These are phyloP conservation scores for Aspergillus sergii DNA, from an alignment of 2,329 filamentous ascomycete species.

Conservation along the genomic window DNA sequence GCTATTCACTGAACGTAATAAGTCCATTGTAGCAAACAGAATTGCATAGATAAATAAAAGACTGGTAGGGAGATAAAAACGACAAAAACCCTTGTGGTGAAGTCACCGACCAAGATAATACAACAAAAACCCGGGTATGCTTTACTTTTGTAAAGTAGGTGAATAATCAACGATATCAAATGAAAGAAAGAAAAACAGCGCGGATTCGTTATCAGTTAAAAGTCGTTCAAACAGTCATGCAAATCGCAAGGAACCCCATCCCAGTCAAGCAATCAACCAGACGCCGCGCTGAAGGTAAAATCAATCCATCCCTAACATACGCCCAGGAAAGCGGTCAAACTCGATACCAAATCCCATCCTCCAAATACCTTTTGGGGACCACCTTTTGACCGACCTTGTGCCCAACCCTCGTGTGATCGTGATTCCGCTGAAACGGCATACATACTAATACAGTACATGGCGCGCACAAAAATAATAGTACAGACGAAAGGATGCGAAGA, in stretches of 20 bases:
- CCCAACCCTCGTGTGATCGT: constrained; percentile 17
- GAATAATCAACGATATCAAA: background rate
- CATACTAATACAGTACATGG: constrained; percentile 31
- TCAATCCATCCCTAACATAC: constrained; percentile 7
- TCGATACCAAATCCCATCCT: constrained; percentile 5
- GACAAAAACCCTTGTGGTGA: background rate
- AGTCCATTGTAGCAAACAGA: background rate
- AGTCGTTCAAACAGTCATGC: constrained; percentile 6
- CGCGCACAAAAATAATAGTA: constrained; percentile 31
- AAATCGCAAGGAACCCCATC: background rate
- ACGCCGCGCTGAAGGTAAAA: constrained; percentile 14
- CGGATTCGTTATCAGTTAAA: background rate
- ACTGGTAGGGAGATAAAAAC: background rate
- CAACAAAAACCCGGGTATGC: background rate
- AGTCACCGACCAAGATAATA: background rate
- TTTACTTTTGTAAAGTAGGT: background rate
- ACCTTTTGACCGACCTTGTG: constrained; percentile 6
- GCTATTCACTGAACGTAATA: background rate
- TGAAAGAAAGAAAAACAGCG: background rate
- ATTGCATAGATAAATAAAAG: background rate
- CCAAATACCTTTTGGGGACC: background rate
- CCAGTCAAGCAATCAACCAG: constrained; percentile 7
- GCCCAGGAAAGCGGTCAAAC: constrained; percentile 11
- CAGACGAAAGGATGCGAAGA: constrained; percentile 18
- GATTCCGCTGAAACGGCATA: constrained; percentile 17